Percentiles rank a stretch among this genome's conserved stretches.
Evolutionary conservation across 139 green algal genomes (phyloP).

Genomic region (Raphidocelis subcapitata): DNA sequence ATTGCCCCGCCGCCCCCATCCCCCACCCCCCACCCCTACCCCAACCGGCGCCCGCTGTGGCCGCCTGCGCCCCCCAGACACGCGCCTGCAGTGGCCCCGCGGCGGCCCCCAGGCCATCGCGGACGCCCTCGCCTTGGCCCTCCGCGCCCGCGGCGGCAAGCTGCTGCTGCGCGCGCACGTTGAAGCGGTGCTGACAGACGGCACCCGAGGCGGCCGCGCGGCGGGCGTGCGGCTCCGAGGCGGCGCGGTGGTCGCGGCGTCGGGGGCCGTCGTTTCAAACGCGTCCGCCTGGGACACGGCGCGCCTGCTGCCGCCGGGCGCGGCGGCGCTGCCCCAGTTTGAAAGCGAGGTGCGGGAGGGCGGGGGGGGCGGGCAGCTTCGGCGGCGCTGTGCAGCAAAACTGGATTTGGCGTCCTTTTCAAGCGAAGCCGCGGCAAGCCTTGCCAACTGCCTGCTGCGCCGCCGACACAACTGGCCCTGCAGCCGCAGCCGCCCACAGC

Average conservation of each 20-base stretch:
- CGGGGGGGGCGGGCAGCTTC: neutral
- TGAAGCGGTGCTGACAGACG: conserved; percentile 36
- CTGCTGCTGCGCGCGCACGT: conserved; percentile 54
- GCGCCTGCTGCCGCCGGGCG: conserved; percentile 38
- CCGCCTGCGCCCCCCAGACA: neutral
- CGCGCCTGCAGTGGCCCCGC: conserved; percentile 15
- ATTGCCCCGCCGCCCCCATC: neutral
- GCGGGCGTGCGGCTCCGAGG: conserved; percentile 2
- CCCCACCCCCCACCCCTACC: neutral
- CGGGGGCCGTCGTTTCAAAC: conserved; percentile 72
- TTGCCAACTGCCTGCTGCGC: no score
- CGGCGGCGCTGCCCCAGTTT: conserved; percentile 7
- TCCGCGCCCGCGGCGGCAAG: conserved; percentile 56
- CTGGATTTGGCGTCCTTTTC: no score
- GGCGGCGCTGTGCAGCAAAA: no score
- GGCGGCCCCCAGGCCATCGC: conserved; percentile 45
- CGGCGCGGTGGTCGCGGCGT: conserved; percentile 6
- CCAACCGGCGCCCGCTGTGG: neutral
- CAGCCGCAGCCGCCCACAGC: neutral
- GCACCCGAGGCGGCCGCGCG: neutral
- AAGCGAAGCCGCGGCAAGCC: no score
- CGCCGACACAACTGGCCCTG: no score
- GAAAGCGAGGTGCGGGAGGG: neutral
- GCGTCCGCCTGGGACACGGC: conserved; percentile 74
- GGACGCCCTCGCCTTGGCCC: conserved; percentile 62